Conservation (phyloP, 768 basidiomycete species). For the Phanerodontia chrysosporium region DNA sequence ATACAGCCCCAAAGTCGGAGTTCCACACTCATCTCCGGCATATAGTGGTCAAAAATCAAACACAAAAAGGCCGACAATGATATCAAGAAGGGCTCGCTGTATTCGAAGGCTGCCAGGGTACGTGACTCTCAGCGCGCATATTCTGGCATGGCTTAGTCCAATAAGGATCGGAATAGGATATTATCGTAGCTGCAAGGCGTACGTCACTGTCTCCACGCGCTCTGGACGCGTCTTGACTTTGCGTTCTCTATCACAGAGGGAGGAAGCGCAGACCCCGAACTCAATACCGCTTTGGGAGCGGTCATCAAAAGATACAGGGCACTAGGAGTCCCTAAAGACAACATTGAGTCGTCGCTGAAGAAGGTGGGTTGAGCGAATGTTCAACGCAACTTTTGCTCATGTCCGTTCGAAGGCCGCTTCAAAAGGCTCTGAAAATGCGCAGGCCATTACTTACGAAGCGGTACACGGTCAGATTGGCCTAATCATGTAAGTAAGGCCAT, state of each 20-base stretch:
- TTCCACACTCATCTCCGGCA: neutral
- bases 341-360: conserved; percentile 58
- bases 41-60: conserved; percentile 76
- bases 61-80: conserved; percentile 65
- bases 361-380: conserved; percentile 34
- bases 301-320: conserved; percentile 55
- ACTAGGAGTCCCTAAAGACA: conserved; percentile 62
- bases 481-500: conserved; percentile 46
- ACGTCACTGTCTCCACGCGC: conserved; percentile 16
- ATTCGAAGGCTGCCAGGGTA: conserved; percentile 53
- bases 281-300: conserved; percentile 49
- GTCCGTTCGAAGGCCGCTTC: conserved; percentile 36
- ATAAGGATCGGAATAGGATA: conserved; percentile 41
- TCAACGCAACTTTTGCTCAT: neutral
- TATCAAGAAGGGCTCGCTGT: conserved; percentile 53
- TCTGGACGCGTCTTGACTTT: neutral
- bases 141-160: conserved; percentile 1
- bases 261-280: conserved; percentile 49
- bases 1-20: neutral
- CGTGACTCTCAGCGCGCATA: conserved; percentile 18
- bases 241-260: conserved; percentile 38
- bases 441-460: conserved; percentile 55
- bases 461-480: conserved; percentile 58
- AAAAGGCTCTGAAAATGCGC: conserved; percentile 39
- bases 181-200: conserved; percentile 59